Percentiles rank a stretch among this genome's conserved stretches.
These are phyloP conservation scores for Meira nashicola DNA, from an alignment of 1,284 basidiomycete species.

Conservation along the genomic window DNA sequence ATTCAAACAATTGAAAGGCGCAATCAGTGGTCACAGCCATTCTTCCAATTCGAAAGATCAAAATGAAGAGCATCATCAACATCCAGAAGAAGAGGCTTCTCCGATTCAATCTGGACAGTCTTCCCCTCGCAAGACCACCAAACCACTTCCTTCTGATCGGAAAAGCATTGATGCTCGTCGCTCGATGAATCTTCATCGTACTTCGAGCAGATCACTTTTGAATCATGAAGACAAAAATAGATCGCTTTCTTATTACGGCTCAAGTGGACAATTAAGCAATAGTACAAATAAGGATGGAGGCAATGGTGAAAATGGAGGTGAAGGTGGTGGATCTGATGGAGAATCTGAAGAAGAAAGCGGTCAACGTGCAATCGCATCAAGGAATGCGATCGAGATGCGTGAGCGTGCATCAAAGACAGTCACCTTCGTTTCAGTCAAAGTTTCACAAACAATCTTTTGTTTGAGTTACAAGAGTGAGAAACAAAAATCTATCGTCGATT, in stretches of 20 bases:
- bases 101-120: slow-evolving; percentile 9
- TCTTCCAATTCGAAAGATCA: background rate
- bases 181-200: too few species aligned
- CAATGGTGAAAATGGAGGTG: slow-evolving; percentile 45
- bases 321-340: slow-evolving; percentile 17
- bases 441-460: slow-evolving; percentile 63
- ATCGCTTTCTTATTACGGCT: too few species aligned
- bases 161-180: too few species aligned
- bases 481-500: slow-evolving; percentile 56
- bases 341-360: slow-evolving; percentile 12
- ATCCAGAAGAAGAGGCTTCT: background rate
- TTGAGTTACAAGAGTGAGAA: slow-evolving; percentile 58
- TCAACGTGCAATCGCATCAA: slow-evolving; percentile 31
- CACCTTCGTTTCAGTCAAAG: slow-evolving; percentile 74
- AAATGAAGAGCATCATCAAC: too few species aligned
- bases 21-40: background rate
- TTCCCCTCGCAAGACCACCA: slow-evolving; percentile 12
- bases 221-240: too few species aligned
- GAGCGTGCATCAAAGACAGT: slow-evolving; percentile 55
- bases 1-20: background rate
- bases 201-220: background rate
- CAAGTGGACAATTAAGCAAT: background rate
- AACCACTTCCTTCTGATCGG: background rate
- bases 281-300: slow-evolving; percentile 19
- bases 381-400: slow-evolving; percentile 54